Evolutionary conservation across 352 stramenopile genomes (phyloP).

Genomic region (Thraustochytrium aureum): DNA sequence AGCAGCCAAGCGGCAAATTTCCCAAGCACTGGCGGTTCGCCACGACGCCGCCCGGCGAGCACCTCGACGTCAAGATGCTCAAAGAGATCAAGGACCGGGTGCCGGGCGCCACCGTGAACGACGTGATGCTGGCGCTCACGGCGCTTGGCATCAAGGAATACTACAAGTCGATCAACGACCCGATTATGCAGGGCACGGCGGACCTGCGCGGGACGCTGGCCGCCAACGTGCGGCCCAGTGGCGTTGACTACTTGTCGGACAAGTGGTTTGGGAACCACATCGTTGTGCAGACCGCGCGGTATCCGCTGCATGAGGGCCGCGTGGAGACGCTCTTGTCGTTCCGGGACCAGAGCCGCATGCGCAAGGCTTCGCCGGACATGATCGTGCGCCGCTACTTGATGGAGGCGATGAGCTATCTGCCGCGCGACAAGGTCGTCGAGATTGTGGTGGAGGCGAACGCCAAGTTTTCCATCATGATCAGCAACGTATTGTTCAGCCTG

Average conservation of each 20-base stretch:
- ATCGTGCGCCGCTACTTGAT: neutral
- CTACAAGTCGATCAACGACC: neutral
- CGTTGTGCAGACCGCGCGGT: neutral
- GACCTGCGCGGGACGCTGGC: neutral
- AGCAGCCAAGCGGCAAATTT: neutral
- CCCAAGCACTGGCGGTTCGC: neutral
- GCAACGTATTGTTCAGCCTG: constrained; percentile 5
- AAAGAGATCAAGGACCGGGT: neutral
- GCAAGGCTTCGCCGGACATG: neutral
- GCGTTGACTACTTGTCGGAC: neutral
- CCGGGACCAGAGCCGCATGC: neutral
- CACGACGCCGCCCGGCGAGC: neutral
- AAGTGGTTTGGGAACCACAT: constrained; percentile 20
- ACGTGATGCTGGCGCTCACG: constrained; percentile 11
- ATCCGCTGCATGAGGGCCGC: neutral
- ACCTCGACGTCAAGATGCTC: neutral
- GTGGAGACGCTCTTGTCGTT: neutral
- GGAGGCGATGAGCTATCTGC: neutral
- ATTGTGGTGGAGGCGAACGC: neutral
- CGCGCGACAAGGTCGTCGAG: neutral
- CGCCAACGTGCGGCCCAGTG: neutral
- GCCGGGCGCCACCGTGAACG: constrained; percentile 9
- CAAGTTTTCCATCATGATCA: constrained; percentile 22
- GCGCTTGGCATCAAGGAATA: constrained; percentile 4
- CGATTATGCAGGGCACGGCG: neutral